Base-by-base conservation (phyloP, 2,329 filamentous ascomycete genomes). In the Botryosphaeria agaves region DNA sequence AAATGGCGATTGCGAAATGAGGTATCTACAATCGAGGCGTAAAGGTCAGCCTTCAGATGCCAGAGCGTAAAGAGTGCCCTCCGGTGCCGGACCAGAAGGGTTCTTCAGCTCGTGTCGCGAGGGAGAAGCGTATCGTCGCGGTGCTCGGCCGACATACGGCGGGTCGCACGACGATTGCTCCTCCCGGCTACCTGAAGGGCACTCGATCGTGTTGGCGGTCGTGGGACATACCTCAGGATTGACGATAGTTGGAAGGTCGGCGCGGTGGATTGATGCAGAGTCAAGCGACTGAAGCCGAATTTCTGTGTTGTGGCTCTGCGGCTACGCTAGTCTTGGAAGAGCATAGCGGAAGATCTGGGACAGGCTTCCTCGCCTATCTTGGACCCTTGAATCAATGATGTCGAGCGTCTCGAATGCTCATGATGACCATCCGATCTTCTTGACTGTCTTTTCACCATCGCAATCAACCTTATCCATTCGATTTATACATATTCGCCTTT, bases 21-120 rank as follows among this genome's bases (percentile, higher is more conserved):
- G 68, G 66, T 72, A 67, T 72, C 68, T 72, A 55, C 41, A 31
- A 18, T 34, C 28, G 35, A 32, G 36, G 42, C 25, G 40, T 36
- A 42, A 39, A 45, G 53, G 61, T 74, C 66, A 74, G 69, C 68
- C 66, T 68, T 59, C 63, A 66, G 61, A 62, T 67, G 66, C 68
- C 66, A 60, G 66, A 73, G 69, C 68, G 60, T 56, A 67, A 72
- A 75, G 70, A 74, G 70, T 75, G 69, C 71, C 71, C 69, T 46
- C 53, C 52, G 50, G 52, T 53, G 42, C 45, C 45, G 57, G 50
- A 61, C 47, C 45, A 43, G 34, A 48, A 70, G 68, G 70, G 70
- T 72, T 76, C 70, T 74, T 73, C 66, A 72, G 68, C 71, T 72
- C 67, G 57, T 69, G 50, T 54, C 48, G 51, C 46, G 47, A 43